Conservation (phyloP, 2,329 filamentous ascomycete genomes). For the Scorias spongiosa region DNA sequence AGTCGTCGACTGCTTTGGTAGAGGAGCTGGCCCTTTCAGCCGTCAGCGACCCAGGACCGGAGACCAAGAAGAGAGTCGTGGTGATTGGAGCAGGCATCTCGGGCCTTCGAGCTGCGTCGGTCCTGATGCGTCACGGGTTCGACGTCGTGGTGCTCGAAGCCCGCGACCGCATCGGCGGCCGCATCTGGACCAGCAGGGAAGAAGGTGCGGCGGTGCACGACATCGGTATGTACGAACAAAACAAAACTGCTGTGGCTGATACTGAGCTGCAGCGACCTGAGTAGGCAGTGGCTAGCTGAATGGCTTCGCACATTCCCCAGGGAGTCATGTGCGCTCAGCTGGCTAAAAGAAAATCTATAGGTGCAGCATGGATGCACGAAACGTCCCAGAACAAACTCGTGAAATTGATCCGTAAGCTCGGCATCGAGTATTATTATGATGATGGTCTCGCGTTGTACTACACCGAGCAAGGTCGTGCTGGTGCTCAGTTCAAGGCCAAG, state of each 20-base stretch:
- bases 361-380: constrained; percentile 32
- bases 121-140: constrained; percentile 21
- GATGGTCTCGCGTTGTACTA: constrained; percentile 28
- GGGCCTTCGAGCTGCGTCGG: constrained; percentile 21
- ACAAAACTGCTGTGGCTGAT: constrained; percentile 11
- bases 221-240: constrained; percentile 12
- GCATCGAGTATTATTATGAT: constrained; percentile 31
- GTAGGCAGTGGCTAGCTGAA: not conserved
- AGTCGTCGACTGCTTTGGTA: constrained; percentile 6
- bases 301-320: not conserved
- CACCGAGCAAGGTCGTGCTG: constrained; percentile 27
- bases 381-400: constrained; percentile 30
- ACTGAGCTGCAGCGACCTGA: constrained; percentile 12
- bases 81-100: constrained; percentile 23
- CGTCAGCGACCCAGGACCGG: constrained; percentile 6
- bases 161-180: constrained; percentile 21
- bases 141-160: constrained; percentile 23
- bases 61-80: constrained; percentile 15
- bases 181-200: constrained; percentile 25
- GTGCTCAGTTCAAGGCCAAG: constrained; percentile 31
- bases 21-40: constrained; percentile 7
- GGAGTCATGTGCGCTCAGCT: not conserved
- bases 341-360: constrained; percentile 11
- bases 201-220: constrained; percentile 14
- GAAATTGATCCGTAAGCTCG: constrained; percentile 26